These are phyloP conservation scores for Kalmusia sp. DNA, from an alignment of 2,329 filamentous ascomycete genomes.

Conservation along the genomic window DNA sequence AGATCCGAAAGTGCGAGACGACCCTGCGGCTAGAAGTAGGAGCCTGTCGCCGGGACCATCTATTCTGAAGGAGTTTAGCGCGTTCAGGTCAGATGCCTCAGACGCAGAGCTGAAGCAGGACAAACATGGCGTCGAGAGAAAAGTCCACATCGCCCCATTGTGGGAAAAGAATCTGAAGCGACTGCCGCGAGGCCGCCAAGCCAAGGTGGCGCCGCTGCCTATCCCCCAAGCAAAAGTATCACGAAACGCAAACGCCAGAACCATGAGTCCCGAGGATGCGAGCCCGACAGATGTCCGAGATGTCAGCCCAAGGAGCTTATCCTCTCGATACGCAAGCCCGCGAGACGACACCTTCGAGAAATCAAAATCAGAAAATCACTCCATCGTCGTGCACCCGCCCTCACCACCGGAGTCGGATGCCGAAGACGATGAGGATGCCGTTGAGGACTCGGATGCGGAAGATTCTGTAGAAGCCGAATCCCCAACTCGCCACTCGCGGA, in stretches of 20 bases:
- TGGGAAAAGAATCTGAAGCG: slow-evolving; percentile 8
- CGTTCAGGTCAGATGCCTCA: slow-evolving; percentile 2
- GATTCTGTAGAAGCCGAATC: not conserved
- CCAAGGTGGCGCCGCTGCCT: not conserved
- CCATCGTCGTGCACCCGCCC: slow-evolving; percentile 5
- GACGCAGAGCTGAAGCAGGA: slow-evolving; percentile 3
- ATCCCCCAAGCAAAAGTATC: slow-evolving; percentile 7
- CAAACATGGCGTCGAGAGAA: slow-evolving; percentile 2
- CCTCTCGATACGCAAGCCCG: slow-evolving; percentile 3
- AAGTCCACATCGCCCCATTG: slow-evolving; percentile 1
- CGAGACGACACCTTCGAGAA: slow-evolving; percentile 4
- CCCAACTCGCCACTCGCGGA: not conserved
- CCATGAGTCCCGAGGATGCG: not conserved
- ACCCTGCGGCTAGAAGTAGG: not conserved
- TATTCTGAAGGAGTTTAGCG: slow-evolving; percentile 4
- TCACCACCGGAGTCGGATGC: slow-evolving; percentile 3
- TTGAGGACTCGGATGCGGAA: not conserved
- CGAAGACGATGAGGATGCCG: slow-evolving; percentile 5
- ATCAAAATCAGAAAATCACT: not conserved
- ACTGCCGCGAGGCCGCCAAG: slow-evolving; percentile 1
- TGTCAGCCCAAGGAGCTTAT: not conserved
- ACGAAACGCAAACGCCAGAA: not conserved
- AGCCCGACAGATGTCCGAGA: not conserved
- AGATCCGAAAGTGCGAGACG: slow-evolving; percentile 1
- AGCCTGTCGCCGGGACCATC: slow-evolving; percentile 7